Evolutionary conservation across 2,329 filamentous ascomycete species (phyloP), one percentile per base, ranked within the genome.

Genomic region (Penicillium concentricum): DNA sequence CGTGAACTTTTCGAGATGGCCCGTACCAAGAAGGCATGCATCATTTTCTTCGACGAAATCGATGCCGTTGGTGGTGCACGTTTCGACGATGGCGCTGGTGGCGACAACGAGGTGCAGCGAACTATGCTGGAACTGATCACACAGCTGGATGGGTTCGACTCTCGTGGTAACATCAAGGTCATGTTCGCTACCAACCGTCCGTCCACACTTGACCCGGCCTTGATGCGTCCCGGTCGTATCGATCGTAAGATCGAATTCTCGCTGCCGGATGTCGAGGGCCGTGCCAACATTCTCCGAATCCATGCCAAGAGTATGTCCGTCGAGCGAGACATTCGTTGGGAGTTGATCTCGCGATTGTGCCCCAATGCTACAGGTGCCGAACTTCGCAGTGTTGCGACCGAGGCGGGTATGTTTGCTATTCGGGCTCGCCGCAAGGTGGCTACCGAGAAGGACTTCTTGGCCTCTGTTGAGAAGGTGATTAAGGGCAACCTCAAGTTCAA

Each of bases 291-390:
- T 71, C 85, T 99, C 43, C 90, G 94, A 49, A 99, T 99, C 69
- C 94, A 97, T 80, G 94, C 94, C 69, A 99, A 97, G 88, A 96
- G 91, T 74, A 99, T 99, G 94, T 97, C 92, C 18, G 94, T 99
- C 37, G 94, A 99, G 84, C 87, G 94, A 51, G 94, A 99, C 72
- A 99, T 99, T 71, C 87, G 94, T 78, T 99, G 94, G 94, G 94
- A 99, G 81, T 84, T 99, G 64, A 97, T 99, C 72, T 97, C 92
- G 20, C 88, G 94, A 68, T 83, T 99, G 62, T 99, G 94, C 79
- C 94, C 94, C 65, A 99, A 99, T 79, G 90, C 92, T 51, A 99
- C 94, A 0, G 94, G 94, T 80, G 94, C 94, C 49, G 94, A 99
- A 78, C 79, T 99, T 74, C 86, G 94, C 70, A 96, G 91, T 79